Conservation (phyloP, 257 asterid genomes). For the Rehmannia glutinosa region DNA sequence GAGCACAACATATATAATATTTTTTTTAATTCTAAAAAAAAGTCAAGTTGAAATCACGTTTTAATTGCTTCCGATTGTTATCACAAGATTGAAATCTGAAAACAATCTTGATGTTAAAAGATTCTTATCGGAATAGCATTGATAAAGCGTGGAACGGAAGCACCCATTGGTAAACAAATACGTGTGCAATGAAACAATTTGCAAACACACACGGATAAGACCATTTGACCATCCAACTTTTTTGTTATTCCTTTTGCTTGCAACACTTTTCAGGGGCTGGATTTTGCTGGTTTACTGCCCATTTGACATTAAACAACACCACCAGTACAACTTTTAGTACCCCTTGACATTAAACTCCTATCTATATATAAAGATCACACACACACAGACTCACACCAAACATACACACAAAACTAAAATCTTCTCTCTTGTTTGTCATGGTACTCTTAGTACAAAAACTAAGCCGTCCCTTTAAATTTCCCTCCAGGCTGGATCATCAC, state of each 20-base stretch:
- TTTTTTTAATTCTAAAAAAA: too few relatives aligned
- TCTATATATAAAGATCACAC: not conserved
- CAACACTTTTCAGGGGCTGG: not conserved
- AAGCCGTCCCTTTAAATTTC: conserved; percentile 30
- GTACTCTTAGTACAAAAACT: conserved; percentile 37
- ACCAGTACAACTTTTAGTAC: conserved; percentile 13
- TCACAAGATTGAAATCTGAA: not conserved
- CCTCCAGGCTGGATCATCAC: conserved; percentile 27
- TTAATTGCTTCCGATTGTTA: too few relatives aligned
- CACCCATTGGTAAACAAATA: not conserved
- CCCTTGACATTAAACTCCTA: conserved; percentile 18
- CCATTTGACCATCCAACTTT: conserved; percentile 29
- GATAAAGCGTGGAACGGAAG: conserved; percentile 9
- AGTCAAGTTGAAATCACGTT: too few relatives aligned
- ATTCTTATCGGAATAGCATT: too few relatives aligned
- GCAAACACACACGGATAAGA: conserved; percentile 24
- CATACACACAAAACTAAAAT: not conserved
- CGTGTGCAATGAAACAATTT: conserved; percentile 15
- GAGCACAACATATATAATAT: too few relatives aligned
- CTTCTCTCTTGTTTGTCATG: conserved; percentile 20
- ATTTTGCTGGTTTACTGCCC: conserved; percentile 11
- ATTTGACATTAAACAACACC: conserved; percentile 11
- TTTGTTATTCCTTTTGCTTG: not conserved
- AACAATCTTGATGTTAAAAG: not conserved
- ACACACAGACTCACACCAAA: not conserved